phyloP scores from a whole-genome alignment of 1,284 basidiomycete species.

The Rhizopogon parksii region DNA sequence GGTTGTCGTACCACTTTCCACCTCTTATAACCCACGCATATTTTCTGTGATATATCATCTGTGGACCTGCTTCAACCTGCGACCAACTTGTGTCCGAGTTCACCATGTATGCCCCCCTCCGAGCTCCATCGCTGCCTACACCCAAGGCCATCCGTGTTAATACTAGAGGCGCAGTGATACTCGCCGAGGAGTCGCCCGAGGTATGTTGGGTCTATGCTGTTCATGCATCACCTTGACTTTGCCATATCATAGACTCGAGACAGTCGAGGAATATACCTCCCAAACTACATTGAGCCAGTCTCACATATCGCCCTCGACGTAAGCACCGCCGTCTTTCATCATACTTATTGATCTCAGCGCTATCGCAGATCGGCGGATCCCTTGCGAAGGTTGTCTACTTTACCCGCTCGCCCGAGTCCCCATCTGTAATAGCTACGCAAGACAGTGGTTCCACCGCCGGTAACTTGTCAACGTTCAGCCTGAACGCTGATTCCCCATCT shows the following conservation, averaged over 20 bases:
- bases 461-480: conserved; percentile 43
- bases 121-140: conserved; percentile 46
- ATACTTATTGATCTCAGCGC: conserved; percentile 2
- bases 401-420: conserved; percentile 80
- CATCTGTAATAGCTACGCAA: conserved; percentile 52
- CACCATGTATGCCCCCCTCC: conserved; percentile 21
- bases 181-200: conserved; percentile 89
- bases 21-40: neutral
- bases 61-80: neutral
- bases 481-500: conserved; percentile 36
- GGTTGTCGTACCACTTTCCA: conserved; percentile 6
- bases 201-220: conserved; percentile 32
- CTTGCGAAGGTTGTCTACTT: conserved; percentile 99
- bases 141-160: conserved; percentile 79
- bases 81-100: conserved; percentile 1
- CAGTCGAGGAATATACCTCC: conserved; percentile 91
- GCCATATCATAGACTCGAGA: conserved; percentile 65
- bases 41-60: conserved; percentile 4
- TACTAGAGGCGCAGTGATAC: conserved; percentile 81
- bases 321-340: conserved; percentile 32
- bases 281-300: conserved; percentile 94
- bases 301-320: conserved; percentile 95
- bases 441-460: conserved; percentile 43
- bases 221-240: conserved; percentile 6
- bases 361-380: conserved; percentile 83